These are phyloP conservation scores for Paramecium bursaria DNA, from an alignment of 73 alveolate genomes.

Conservation along the genomic window DNA sequence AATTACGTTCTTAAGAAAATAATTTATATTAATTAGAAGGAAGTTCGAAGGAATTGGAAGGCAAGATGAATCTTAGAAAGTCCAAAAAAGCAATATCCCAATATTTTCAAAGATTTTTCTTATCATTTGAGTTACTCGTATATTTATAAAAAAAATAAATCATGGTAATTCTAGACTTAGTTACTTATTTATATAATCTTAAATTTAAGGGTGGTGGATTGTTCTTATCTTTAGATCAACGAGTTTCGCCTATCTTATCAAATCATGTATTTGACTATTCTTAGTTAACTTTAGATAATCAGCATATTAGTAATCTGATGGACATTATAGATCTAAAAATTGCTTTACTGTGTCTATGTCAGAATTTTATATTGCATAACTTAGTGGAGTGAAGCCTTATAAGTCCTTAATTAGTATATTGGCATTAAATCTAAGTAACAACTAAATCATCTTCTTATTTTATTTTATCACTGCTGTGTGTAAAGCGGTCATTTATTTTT, in stretches of 20 bases:
- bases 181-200: no score
- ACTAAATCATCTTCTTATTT: constrained; percentile 18
- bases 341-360: background rate
- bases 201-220: no score
- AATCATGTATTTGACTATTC: background rate
- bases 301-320: constrained; percentile 8
- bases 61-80: no score
- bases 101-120: no score
- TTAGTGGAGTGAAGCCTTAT: background rate
- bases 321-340: background rate
- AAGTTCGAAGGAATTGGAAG: no score
- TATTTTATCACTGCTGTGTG: background rate
- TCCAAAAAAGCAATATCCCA: no score
- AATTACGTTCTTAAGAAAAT: no score
- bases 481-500: no score
- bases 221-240: constrained; percentile 14
- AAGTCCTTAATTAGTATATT: background rate
- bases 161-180: no score
- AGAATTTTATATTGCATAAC: constrained; percentile 3
- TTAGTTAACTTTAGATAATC: constrained; percentile 30
- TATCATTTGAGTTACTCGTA: no score
- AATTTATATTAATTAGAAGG: no score
- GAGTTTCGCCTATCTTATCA: background rate
- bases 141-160: no score
- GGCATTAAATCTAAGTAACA: constrained; percentile 2